Evolutionary conservation across 1,284 basidiomycete species (phyloP).

Genomic region (Ustilago trichophora): DNA sequence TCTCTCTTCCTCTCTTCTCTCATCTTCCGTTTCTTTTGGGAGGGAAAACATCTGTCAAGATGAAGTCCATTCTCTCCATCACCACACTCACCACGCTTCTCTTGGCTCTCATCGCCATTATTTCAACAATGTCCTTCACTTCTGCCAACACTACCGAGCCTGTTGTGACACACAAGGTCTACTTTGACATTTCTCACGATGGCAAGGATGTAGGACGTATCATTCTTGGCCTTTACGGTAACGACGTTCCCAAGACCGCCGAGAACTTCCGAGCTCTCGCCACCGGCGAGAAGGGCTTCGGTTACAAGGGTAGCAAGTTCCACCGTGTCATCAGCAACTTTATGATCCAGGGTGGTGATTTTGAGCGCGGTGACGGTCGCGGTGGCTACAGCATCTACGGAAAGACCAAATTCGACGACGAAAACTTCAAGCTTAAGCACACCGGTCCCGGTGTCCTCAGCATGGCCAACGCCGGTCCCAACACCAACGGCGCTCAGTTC

Average conservation of each 20-base stretch:
- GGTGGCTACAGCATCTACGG: conserved; percentile 65
- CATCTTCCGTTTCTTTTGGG: too few species aligned
- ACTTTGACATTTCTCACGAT: conserved; percentile 64
- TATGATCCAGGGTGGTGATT: conserved; percentile 69
- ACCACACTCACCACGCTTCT: conserved; percentile 69
- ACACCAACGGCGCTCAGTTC: conserved; percentile 66
- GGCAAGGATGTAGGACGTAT: conserved; percentile 59
- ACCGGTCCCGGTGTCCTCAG: conserved; percentile 55
- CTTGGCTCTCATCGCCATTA: conserved; percentile 59
- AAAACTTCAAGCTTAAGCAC: conserved; percentile 62
- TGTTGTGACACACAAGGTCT: conserved; percentile 55
- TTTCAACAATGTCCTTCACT: conserved; percentile 65
- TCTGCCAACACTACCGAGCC: conserved; percentile 49
- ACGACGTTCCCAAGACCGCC: conserved; percentile 61
- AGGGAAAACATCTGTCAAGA: conserved; percentile 1
- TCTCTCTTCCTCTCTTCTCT: not conserved
- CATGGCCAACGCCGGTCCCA: conserved; percentile 68
- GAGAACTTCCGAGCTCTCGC: conserved; percentile 64
- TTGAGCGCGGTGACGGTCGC: conserved; percentile 62
- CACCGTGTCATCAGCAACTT: conserved; percentile 74
- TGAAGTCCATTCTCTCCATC: conserved; percentile 65
- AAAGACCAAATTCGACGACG: conserved; percentile 45
- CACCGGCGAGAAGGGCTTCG: conserved; percentile 74
- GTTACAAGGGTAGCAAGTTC: conserved; percentile 77
- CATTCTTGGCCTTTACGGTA: conserved; percentile 58